Percentiles rank a stretch among this genome's conserved stretches.
Evolutionary conservation across 2,329 filamentous ascomycete species (phyloP).

Genomic region (Trematosphaeria pertusa): DNA sequence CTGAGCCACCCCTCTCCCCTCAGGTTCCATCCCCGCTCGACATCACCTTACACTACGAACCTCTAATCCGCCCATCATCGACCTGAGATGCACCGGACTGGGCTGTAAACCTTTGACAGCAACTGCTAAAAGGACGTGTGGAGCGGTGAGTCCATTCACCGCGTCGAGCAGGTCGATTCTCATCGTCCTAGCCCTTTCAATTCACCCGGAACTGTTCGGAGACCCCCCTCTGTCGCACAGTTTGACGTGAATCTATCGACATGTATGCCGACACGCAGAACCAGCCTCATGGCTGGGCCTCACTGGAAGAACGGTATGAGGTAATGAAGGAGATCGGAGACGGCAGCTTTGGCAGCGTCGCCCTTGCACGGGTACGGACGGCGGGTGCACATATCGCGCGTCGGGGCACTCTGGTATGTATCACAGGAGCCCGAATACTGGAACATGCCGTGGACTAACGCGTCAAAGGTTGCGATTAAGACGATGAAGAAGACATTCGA

Average conservation of each 20-base stretch:
- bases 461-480: constrained; percentile 88
- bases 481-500: constrained; percentile 99
- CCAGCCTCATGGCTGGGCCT: constrained; percentile 71
- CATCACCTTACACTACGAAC: constrained; percentile 22
- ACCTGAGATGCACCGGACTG: constrained; percentile 44
- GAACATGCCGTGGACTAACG: constrained; percentile 25
- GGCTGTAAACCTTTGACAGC: constrained; percentile 12
- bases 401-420: constrained; percentile 86
- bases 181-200: constrained; percentile 15
- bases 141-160: constrained; percentile 23
- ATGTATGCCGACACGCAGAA: constrained; percentile 80
- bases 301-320: constrained; percentile 92
- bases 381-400: constrained; percentile 88
- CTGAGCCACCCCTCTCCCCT: constrained; percentile 37
- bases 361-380: constrained; percentile 86
- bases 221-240: constrained; percentile 17
- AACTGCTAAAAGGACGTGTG: constrained; percentile 20
- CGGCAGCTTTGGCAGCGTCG: constrained; percentile 97
- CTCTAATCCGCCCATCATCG: constrained; percentile 16
- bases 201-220: not conserved
- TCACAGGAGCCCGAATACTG: constrained; percentile 26
- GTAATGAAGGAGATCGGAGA: constrained; percentile 98
- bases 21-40: constrained; percentile 25
- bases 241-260: constrained; percentile 44
- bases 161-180: constrained; percentile 12